A percentile compares a stretch with the other conserved stretches of the same genome.
phyloP scores from a whole-genome alignment of 768 basidiomycete genomes.

The Pisolithus microcarpus region DNA sequence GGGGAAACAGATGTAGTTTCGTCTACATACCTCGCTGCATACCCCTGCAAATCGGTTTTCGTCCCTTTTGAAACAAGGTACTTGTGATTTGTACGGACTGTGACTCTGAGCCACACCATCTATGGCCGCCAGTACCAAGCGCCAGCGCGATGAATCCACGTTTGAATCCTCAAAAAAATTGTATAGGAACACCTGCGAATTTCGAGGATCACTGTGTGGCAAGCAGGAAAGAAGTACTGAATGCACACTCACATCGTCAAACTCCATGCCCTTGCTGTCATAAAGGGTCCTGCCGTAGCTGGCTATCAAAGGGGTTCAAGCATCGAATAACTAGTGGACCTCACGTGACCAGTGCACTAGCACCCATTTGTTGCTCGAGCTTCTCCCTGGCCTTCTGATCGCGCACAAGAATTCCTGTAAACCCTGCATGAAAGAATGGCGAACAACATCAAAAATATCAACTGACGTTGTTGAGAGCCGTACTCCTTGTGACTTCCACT shows the following conservation, averaged over 20 bases:
- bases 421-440: background rate
- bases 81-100: constrained; percentile 13
- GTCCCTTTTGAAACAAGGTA: constrained; percentile 35
- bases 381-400: constrained; percentile 44
- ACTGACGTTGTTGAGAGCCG: constrained; percentile 58
- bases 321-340: constrained; percentile 10
- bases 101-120: constrained; percentile 14
- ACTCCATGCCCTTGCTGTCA: constrained; percentile 22
- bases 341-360: constrained; percentile 54
- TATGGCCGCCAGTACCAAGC: constrained; percentile 43
- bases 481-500: constrained; percentile 36
- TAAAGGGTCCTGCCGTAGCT: constrained; percentile 20
- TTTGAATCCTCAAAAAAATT: constrained; percentile 68
- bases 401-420: constrained; percentile 61
- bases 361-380: constrained; percentile 47
- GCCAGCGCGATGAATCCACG: constrained; percentile 47
- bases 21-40: constrained; percentile 45
- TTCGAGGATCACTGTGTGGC: background rate
- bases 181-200: constrained; percentile 56
- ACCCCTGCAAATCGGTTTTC: constrained; percentile 37
- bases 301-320: background rate
- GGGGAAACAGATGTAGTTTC: background rate
- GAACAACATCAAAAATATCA: background rate
- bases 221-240: too few relatives aligned
- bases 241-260: too few relatives aligned